Base-by-base conservation (phyloP, 495 filamentous ascomycete species). In the Astrothelium macrocarpum region DNA sequence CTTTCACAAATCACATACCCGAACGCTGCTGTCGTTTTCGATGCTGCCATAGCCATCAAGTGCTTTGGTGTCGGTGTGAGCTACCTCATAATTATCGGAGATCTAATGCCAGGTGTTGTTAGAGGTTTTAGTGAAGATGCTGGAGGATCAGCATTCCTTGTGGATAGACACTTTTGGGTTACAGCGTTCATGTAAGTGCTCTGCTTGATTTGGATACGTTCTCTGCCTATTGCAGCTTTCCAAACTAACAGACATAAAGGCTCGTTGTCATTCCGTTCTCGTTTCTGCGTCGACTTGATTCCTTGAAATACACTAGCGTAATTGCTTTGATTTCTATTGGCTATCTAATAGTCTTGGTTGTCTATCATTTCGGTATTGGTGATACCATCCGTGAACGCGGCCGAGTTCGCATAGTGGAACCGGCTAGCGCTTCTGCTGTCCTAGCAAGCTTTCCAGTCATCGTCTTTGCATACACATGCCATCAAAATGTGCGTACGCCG, bases 1-100 rank as follows among this genome's bases (percentile, higher is more conserved):
- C 78, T 98, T 7, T 96, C 91, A 23, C 94, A 98, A 72, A 79
- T 97, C 45, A 97, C 94, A 23, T 97, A 97, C 71, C 94, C 94
- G 1, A 97, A 96, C 75, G 93, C 94, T 0, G 90, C 94, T 2
- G 90, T 98, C 32, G 78, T 97, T 31, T 98, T 98, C 75, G 94
- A 98, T 77, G 87, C 87, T 2, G 94, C 94, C 0, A 98, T 98
- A 71, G 90, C 93, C 7, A 89, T 98, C 71, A 98, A 98, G 71
- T 98, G 94, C 72, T 97, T 97, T 75, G 94, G 87, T 62, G 94
- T 98, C 20, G 95, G 88, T 9, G 88, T 97, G 46, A 95, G 91
- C 72, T 98, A 98, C 74, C 83, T 98, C 68, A 98, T 97, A 66
- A 96, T 98, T 68, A 97, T 98, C 68, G 94, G 94, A 20, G 94